phyloP scores from a whole-genome alignment of 1,284 basidiomycete species.

The Ustilago curta region DNA sequence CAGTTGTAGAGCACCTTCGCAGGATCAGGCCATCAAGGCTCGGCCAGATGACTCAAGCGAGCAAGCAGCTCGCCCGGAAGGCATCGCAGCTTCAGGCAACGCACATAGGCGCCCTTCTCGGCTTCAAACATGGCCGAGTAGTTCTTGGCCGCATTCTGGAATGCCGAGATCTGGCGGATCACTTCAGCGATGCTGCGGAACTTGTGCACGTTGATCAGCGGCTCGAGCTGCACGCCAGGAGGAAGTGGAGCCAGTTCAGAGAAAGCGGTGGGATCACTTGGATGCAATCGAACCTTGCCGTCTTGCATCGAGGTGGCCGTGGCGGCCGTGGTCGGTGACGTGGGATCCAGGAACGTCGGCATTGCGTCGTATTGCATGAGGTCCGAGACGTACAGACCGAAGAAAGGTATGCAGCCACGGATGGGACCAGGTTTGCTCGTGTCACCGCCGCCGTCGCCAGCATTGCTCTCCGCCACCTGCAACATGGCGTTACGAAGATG shows the following conservation, averaged over 20 bases:
- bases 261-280: conserved; percentile 47
- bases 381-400: conserved; percentile 65
- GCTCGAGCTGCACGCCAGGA: conserved; percentile 37
- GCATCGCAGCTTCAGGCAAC: conserved; percentile 62
- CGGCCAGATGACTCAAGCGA: conserved; percentile 36
- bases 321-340: conserved; percentile 38
- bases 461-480: conserved; percentile 38
- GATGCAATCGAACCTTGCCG: conserved; percentile 21
- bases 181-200: conserved; percentile 51
- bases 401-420: conserved; percentile 59
- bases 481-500: conserved; percentile 70
- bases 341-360: conserved; percentile 60
- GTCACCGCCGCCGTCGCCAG: conserved; percentile 15
- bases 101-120: conserved; percentile 58
- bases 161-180: conserved; percentile 59
- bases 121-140: conserved; percentile 56
- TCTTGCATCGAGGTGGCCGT: conserved; percentile 13
- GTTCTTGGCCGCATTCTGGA: conserved; percentile 52
- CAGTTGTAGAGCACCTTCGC: too few relatives aligned
- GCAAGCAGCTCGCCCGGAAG: conserved; percentile 57
- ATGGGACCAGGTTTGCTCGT: conserved; percentile 1
- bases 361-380: conserved; percentile 60
- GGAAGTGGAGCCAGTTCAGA: conserved; percentile 53
- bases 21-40: conserved; percentile 13
- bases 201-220: conserved; percentile 64